Evolutionary conservation across 2,329 filamentous ascomycete genomes (phyloP).

Genomic region (Tolypocladium inflatum): DNA sequence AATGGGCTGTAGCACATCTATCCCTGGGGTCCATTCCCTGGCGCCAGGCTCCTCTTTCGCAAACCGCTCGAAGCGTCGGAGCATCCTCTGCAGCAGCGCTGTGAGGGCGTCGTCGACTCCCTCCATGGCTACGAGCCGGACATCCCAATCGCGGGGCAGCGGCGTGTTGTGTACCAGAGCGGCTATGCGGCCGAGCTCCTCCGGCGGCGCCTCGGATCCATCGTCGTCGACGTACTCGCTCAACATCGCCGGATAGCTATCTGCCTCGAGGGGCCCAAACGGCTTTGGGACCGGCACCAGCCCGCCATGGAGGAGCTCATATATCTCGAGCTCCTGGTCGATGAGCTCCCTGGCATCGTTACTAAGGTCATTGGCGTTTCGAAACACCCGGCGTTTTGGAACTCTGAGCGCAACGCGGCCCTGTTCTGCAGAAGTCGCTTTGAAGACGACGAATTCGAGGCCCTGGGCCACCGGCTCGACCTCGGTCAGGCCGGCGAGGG

Average conservation of each 20-base stretch:
- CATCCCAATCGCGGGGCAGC: constrained; percentile 3
- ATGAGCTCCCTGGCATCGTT: constrained; percentile 6
- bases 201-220: neutral
- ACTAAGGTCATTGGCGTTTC: constrained; percentile 8
- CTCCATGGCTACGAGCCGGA: constrained; percentile 7
- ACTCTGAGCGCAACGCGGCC: constrained; percentile 6
- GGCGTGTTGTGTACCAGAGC: constrained; percentile 5
- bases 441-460: constrained; percentile 8
- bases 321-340: constrained; percentile 6
- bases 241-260: constrained; percentile 8
- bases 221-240: constrained; percentile 6
- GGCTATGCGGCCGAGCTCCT: constrained; percentile 5
- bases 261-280: constrained; percentile 2
- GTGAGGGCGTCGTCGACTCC: neutral
- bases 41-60: constrained; percentile 1
- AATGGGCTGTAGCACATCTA: neutral
- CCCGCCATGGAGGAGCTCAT: constrained; percentile 3
- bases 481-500: constrained; percentile 3
- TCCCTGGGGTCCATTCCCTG: neutral
- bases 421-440: constrained; percentile 1
- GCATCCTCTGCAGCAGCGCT: constrained; percentile 6
- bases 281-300: constrained; percentile 4
- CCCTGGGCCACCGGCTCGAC: constrained; percentile 4
- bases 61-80: constrained; percentile 5
- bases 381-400: constrained; percentile 5